A percentile compares a stretch with the other conserved stretches of the same genome.
Conservation (phyloP, 306 rosid species). For the Vigna nakashimae region DNA sequence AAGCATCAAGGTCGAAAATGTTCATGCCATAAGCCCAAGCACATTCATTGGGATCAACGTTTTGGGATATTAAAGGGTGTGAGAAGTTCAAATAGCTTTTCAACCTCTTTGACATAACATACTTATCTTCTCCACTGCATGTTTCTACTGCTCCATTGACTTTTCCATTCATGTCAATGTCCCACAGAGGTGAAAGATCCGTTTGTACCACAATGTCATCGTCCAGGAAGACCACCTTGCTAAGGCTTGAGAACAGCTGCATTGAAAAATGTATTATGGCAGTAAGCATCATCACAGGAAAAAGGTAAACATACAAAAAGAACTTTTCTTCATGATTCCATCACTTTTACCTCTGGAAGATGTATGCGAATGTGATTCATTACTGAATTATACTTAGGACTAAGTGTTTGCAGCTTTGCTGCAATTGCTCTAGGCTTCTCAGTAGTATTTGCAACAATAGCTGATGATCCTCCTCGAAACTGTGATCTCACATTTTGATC, state of each 20-base stretch:
- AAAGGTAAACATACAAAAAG: not conserved
- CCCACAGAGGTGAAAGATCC: conserved; percentile 96
- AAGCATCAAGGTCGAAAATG: conserved; percentile 89
- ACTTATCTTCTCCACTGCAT: conserved; percentile 82
- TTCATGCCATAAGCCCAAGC: conserved; percentile 99
- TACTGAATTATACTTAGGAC: conserved; percentile 92
- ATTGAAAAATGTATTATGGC: conserved; percentile 18
- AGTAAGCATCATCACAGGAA: conserved; percentile 36
- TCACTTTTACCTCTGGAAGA: conserved; percentile 83
- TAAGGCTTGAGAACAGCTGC: conserved; percentile 91
- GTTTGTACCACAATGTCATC: conserved; percentile 94
- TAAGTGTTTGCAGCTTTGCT: conserved; percentile 85
- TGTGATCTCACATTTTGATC: conserved; percentile 76
- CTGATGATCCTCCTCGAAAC: conserved; percentile 89
- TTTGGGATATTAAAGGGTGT: conserved; percentile 72
- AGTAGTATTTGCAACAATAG: conserved; percentile 74
- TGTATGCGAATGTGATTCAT: conserved; percentile 96
- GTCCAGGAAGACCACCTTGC: conserved; percentile 89
- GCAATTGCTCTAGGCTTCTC: conserved; percentile 85
- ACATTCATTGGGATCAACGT: conserved; percentile 76
- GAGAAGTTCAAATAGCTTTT: conserved; percentile 96
- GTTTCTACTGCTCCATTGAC: conserved; percentile 99
- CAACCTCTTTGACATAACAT: conserved; percentile 84
- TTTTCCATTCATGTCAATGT: conserved; percentile 88
- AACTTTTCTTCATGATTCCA: not conserved